A percentile compares a stretch with the other conserved stretches of the same genome.
These are phyloP conservation scores for Pestalotiopsis sp. DNA, from an alignment of 2,329 filamentous ascomycete species.

Conservation along the genomic window DNA sequence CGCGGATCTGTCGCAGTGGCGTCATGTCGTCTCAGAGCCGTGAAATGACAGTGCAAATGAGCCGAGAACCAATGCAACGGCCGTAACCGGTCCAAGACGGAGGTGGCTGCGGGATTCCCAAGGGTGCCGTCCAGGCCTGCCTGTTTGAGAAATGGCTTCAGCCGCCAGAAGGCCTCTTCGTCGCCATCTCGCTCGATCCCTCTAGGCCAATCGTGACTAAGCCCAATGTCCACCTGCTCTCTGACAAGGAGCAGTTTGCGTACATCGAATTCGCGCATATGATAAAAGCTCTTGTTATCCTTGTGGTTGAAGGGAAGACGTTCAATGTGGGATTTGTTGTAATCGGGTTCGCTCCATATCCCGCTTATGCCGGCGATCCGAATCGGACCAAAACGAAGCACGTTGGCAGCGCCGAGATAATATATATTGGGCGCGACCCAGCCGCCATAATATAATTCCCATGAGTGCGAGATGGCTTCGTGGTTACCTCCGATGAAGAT, in stretches of 20 bases:
- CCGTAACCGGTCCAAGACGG: constrained; percentile 78
- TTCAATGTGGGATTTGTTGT: constrained; percentile 81
- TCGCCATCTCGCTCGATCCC: constrained; percentile 81
- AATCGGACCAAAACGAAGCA: constrained; percentile 81
- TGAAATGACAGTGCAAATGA: constrained; percentile 87
- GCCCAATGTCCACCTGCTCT: constrained; percentile 84
- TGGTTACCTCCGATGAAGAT: constrained; percentile 95
- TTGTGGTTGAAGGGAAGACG: constrained; percentile 78
- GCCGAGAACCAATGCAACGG: constrained; percentile 92
- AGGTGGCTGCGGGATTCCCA: constrained; percentile 77
- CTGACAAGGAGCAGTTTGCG: constrained; percentile 82
- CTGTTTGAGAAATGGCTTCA: constrained; percentile 73
- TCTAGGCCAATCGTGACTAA: constrained; percentile 96
- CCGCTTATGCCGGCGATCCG: constrained; percentile 89
- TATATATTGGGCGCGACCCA: constrained; percentile 98
- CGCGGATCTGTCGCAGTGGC: neutral
- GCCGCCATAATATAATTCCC: constrained; percentile 92
- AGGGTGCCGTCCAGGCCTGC: constrained; percentile 77
- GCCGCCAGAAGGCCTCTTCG: constrained; percentile 64
- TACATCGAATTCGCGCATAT: constrained; percentile 84
- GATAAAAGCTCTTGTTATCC: constrained; percentile 83
- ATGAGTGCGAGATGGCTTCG: constrained; percentile 87
- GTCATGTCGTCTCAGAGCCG: constrained; percentile 63
- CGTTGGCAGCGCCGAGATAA: constrained; percentile 91
- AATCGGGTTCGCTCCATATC: constrained; percentile 93